Percentiles rank a stretch among this genome's conserved stretches.
These are phyloP conservation scores for Macadamia tetraphylla DNA, from an alignment of 164 flowering plant species.

Conservation along the genomic window DNA sequence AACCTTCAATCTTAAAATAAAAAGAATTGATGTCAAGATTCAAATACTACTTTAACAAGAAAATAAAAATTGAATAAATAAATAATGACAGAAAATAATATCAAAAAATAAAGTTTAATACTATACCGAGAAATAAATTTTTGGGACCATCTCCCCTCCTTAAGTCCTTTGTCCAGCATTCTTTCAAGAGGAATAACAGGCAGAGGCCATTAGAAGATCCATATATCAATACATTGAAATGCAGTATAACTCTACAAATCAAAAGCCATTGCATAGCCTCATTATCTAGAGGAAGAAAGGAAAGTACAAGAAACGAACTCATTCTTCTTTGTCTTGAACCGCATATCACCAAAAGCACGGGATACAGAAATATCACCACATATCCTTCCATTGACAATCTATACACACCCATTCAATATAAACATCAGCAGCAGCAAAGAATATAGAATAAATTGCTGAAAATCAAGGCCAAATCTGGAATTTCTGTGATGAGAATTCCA, in stretches of 20 bases:
- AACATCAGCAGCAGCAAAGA: constrained; percentile 3
- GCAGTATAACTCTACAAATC: neutral
- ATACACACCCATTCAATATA: constrained; percentile 8
- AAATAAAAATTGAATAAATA: neutral
- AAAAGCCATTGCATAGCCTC: neutral
- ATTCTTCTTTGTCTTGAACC: constrained; percentile 89
- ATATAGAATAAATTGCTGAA: neutral
- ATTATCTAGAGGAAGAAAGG: constrained; percentile 13
- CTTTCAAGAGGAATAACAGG: constrained; percentile 30
- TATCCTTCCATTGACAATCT: constrained; percentile 89
- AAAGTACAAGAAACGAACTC: constrained; percentile 56
- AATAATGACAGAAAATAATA: neutral
- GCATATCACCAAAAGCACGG: constrained; percentile 95
- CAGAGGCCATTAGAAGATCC: constrained; percentile 4
- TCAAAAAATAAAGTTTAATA: neutral
- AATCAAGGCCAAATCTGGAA: neutral
- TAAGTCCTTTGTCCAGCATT: constrained; percentile 82
- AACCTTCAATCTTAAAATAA: neutral
- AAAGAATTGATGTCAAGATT: neutral
- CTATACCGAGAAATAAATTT: constrained; percentile 80
- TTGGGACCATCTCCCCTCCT: constrained; percentile 79
- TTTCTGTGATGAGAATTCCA: neutral
- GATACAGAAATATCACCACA: constrained; percentile 94
- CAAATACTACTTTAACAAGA: neutral
- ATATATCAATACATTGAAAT: neutral